A percentile compares a stretch with the other conserved stretches of the same genome.
Evolutionary conservation across 306 rosid species (phyloP).

Genomic region (Medicago truncatula): DNA sequence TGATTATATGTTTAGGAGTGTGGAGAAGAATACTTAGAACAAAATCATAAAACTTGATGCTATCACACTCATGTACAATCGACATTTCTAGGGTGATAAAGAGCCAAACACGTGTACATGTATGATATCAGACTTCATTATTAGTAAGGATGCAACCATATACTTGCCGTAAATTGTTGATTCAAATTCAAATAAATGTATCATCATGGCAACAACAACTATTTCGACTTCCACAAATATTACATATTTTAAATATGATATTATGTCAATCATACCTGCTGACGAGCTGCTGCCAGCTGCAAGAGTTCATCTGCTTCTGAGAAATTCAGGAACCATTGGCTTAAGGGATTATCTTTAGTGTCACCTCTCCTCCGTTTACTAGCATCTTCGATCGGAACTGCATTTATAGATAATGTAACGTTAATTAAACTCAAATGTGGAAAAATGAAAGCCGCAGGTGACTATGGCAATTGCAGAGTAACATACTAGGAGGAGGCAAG

Average conservation of each 20-base stretch:
- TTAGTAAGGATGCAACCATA: constrained; percentile 28
- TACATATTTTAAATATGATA: constrained; percentile 31
- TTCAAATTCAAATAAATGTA: constrained; percentile 32
- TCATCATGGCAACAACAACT: constrained; percentile 23
- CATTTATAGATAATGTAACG: constrained; percentile 29
- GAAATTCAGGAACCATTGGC: constrained; percentile 75
- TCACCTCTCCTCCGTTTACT: constrained; percentile 74
- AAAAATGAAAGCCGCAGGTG: constrained; percentile 36
- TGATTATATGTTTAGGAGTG: constrained; percentile 14
- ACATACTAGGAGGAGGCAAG: constrained; percentile 72
- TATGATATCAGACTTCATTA: constrained; percentile 15
- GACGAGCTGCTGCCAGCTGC: constrained; percentile 86
- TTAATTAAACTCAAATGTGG: constrained; percentile 33
- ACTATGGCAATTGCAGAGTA: constrained; percentile 21
- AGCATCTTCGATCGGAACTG: constrained; percentile 71
- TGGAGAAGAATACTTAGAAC: constrained; percentile 21
- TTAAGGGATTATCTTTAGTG: constrained; percentile 69
- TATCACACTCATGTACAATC: constrained; percentile 24
- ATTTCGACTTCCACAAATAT: constrained; percentile 31
- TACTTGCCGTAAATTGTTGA: constrained; percentile 31
- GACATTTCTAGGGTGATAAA: constrained; percentile 20
- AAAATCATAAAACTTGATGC: constrained; percentile 13
- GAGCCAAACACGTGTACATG: constrained; percentile 10
- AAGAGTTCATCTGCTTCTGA: constrained; percentile 88
- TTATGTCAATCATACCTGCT: constrained; percentile 59